Evolutionary conservation across 305 asterid genomes (phyloP), one percentile per base, ranked within the genome.

Genomic region (Solanum chacoense): DNA sequence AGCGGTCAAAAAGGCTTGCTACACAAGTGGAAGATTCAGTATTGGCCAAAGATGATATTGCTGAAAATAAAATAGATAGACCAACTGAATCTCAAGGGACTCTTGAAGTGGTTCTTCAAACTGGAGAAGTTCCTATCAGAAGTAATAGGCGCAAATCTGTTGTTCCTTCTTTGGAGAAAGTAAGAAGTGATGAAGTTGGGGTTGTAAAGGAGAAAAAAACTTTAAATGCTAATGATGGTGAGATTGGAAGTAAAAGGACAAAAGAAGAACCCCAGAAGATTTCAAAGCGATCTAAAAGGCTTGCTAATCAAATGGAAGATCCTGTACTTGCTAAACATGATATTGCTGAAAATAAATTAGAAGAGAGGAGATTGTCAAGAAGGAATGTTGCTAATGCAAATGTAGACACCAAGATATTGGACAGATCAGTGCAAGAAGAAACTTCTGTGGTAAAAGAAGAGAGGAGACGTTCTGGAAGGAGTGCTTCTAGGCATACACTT

Each of bases 301-400:
- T 84, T 50, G 45, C n/a, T 10, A 59, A 50, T 31, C 87, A 84
- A 55, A 34, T 31, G 8, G 32, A 18, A 55, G 87, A 84, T 55
- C 69, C 32, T 20, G 32, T 31, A 31, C 45, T 32, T 59, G 74
- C 87, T 11, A 22, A 32, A 11, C n/a, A 8, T 84, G 87, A 55
- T 55, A 84, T 55, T 55, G 73, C 74, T 84, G 87, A 55, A 31
- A 55, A 31, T 84, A 55, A 55, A 84, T 22, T 55, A 80, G 89
- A 81, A 88, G 89, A 90, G 74, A 83, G 87, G 42, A 89, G 92
- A 90, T 78, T 90, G 90, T 87, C 94, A 80, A 89, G 92, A 89
- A 88, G 91, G 92, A 90, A 79, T 32, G 89, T 91, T 87, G 85
- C 90, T 63, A 36, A 88, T 11, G 28, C 73, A 45, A 77, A 26